Conservation (phyloP, 2,329 filamentous ascomycete species). For the Cladosporium sp. region DNA sequence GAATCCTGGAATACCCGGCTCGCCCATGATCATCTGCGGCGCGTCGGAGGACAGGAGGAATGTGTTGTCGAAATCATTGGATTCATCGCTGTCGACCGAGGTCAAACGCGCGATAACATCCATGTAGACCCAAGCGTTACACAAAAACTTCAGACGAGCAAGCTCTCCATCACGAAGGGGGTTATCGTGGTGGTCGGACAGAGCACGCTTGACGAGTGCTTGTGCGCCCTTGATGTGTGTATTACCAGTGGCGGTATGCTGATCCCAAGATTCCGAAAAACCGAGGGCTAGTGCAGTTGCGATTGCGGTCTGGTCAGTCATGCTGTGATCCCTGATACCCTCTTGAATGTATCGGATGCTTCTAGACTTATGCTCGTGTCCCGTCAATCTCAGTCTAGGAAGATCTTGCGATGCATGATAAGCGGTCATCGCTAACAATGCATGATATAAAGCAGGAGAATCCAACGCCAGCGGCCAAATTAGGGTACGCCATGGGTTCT, state of each 20-base stretch:
- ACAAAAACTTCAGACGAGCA: constrained; percentile 59
- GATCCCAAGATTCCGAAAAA: constrained; percentile 68
- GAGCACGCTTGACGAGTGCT: constrained; percentile 56
- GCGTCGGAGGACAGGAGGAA: constrained; percentile 35
- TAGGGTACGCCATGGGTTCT: constrained; percentile 67
- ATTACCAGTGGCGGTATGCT: constrained; percentile 63
- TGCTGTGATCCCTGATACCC: constrained; percentile 52
- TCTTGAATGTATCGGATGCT: constrained; percentile 56
- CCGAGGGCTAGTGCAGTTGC: constrained; percentile 66
- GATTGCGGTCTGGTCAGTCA: constrained; percentile 60
- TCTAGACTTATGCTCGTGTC: constrained; percentile 64
- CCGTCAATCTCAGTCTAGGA: constrained; percentile 54
- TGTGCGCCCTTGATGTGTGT: constrained; percentile 65
- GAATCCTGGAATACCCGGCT: constrained; percentile 25
- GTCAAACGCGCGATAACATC: constrained; percentile 67
- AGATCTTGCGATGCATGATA: constrained; percentile 60
- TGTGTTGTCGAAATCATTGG: constrained; percentile 49
- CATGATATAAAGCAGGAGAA: constrained; percentile 62
- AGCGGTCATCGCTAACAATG: constrained; percentile 63
- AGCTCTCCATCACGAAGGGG: constrained; percentile 44
- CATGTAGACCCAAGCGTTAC: constrained; percentile 70
- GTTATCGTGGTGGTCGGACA: constrained; percentile 43
- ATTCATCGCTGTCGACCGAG: constrained; percentile 54
- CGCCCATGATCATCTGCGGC: constrained; percentile 28
- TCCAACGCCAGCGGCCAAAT: constrained; percentile 64